Evolutionary conservation across 192 early-diverging fungal genomes (phyloP), one percentile per base, ranked within the genome.

Genomic region (Backusella luteola): DNA sequence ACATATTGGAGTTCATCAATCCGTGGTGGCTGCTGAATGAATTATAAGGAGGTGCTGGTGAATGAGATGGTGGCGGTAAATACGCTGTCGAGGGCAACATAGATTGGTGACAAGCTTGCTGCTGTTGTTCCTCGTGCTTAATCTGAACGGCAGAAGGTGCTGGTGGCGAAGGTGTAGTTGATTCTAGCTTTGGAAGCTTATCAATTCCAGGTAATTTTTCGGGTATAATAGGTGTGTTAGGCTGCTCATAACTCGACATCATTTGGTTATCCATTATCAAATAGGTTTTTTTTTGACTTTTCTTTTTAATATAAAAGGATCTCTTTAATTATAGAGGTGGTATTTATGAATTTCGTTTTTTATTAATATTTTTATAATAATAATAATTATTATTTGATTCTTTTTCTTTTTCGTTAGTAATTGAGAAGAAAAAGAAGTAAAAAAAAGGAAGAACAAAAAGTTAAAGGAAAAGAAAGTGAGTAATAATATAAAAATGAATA

Each of bases 151-250:
- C 41, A 59, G 66, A 32, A 35, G 71, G 59, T 38, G 44, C 12
- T 59, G 67, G 74, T 21, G 75, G 52, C 12, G 73, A 46, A 46
- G 73, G 38, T 74, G 75, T 67, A 26, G 38, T 71, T 39, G 72
- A 70, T 26, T 69, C 73, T 52, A 76, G 32, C 39, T 77, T 71
- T 34, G 75, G 69, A 21, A 81, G 69, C 71, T 74, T 68, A 17
- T 76, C 63, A 44, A 81, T 81, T 36, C 79, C 76, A 52, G 79
- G 79, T 63, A 81, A 73, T 66, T 77, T 81, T 34, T 81, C 74
- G 29, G 56, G 69, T 41, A 69, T 79, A 35, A 46, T 75, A 9
- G 73, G 73, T 23, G 71, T 71, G 26, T 71, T 77, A 14, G 71
- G 46, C 14, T 71, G 49, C 21, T 79, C 77, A 74, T 79, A 79